Base-by-base conservation (phyloP, 2,329 filamentous ascomycete genomes). In the Colletotrichum sp. region DNA sequence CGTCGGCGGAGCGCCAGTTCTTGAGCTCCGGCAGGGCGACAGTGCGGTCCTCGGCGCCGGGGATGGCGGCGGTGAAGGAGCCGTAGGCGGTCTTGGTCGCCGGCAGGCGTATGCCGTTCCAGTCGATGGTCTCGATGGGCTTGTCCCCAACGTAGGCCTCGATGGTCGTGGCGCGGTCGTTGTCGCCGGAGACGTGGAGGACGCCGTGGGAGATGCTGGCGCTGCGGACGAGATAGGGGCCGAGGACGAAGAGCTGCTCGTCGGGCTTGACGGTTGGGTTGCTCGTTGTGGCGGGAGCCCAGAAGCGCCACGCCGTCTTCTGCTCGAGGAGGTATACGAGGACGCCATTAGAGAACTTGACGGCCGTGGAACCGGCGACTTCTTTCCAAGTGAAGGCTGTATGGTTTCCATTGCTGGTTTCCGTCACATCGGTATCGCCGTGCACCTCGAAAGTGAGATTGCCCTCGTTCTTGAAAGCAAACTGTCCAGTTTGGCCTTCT, bases 1-100 rank as follows among this genome's bases (percentile, higher is more conserved):
- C 90, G 81, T 96, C 92, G 24, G 94, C 80, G 72, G 91, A 92
- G 80, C 92, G 92, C 95, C 95, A 96, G 2, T 89, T 83, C 18
- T 87, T 85, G 4, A 96, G 86, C 14, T 81, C 69, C 0, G 94
- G 94, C 1, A 95, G 78, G 2, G 81, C 79, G 56, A 95, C 76
- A 1, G 84, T 81, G 0, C 91, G 73, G 18, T 72, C 73, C 56
- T 75, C 73, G 24, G 73, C 69, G 32, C 73, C 73, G 7, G 92
- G 92, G 1, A 94, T 80, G 3, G 81, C 79, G 62, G 93, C 79
- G 5, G 85, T 82, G 2, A 92, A 92, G 10, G 86, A 83, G 9
- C 86, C 83, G 34, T 92, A 82, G 0, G 76, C 52, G 4, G 83
- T 82, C 64, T 83, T 83, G 30, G 81, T 83, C 13, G 86, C 85